Evolutionary conservation across 805 yeast species (phyloP).

Genomic region (Kazachstania psychrophila): DNA sequence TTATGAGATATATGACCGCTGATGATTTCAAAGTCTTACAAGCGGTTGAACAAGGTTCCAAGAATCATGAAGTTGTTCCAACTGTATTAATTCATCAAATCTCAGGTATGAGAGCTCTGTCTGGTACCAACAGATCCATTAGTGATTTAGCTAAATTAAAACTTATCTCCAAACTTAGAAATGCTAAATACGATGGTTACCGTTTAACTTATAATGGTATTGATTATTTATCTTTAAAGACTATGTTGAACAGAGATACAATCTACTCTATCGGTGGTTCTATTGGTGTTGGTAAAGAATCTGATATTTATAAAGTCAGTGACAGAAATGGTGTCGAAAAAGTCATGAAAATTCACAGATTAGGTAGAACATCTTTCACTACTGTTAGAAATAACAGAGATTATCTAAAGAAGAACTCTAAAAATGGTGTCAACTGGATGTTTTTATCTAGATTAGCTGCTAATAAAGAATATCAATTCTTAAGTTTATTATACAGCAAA

Average conservation of each 20-base stretch:
- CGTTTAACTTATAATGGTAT: slow-evolving; percentile 80
- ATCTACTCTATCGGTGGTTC: slow-evolving; percentile 73
- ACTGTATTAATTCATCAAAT: slow-evolving; percentile 71
- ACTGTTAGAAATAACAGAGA: slow-evolving; percentile 92
- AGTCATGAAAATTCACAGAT: slow-evolving; percentile 82
- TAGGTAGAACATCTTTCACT: slow-evolving; percentile 89
- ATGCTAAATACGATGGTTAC: slow-evolving; percentile 93
- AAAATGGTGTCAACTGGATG: slow-evolving; percentile 85
- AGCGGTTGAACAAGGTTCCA: slow-evolving; percentile 84
- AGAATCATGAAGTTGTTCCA: slow-evolving; percentile 93
- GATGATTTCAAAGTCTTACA: slow-evolving; percentile 86
- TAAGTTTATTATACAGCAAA: slow-evolving; percentile 61
- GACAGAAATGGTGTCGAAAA: slow-evolving; percentile 55
- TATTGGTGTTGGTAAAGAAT: slow-evolving; percentile 96
- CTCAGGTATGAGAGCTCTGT: slow-evolving; percentile 65
- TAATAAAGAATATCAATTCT: slow-evolving; percentile 80
- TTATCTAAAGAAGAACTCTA: slow-evolving; percentile 55
- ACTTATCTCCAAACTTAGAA: slow-evolving; percentile 66
- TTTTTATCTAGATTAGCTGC: slow-evolving; percentile 84
- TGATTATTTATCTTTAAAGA: slow-evolving; percentile 83
- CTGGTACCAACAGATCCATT: slow-evolving; percentile 70
- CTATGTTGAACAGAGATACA: slow-evolving; percentile 66
- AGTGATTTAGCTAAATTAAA: slow-evolving; percentile 82
- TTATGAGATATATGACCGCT: slow-evolving; percentile 83
- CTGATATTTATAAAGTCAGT: slow-evolving; percentile 82